A percentile compares a stretch with the other conserved stretches of the same genome.
Evolutionary conservation across 1,284 basidiomycete species (phyloP).

Genomic region (Irpex sp.): DNA sequence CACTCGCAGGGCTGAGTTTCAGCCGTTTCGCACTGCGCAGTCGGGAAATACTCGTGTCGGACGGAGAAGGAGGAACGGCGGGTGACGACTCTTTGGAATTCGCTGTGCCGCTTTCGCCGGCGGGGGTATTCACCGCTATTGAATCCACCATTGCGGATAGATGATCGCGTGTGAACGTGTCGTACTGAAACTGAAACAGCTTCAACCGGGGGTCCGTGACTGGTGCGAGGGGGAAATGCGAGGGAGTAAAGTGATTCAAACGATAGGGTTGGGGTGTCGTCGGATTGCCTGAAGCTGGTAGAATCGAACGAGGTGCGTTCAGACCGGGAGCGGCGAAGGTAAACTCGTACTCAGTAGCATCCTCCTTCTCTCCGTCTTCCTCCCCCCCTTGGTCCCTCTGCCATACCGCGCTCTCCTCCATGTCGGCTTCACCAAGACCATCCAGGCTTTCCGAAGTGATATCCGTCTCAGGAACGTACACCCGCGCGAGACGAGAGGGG

Average conservation of each 20-base stretch:
- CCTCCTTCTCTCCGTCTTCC: neutral
- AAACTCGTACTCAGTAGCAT: slow-evolving; percentile 44
- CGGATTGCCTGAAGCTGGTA: neutral
- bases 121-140: slow-evolving; percentile 76
- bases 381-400: slow-evolving; percentile 6
- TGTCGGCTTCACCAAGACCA: neutral
- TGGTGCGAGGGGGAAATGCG: slow-evolving; percentile 33
- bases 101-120: slow-evolving; percentile 39
- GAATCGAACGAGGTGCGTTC: neutral
- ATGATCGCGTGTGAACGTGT: slow-evolving; percentile 90
- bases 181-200: slow-evolving; percentile 89
- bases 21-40: slow-evolving; percentile 72
- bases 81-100: slow-evolving; percentile 29
- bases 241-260: slow-evolving; percentile 9
- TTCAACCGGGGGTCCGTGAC: slow-evolving; percentile 71
- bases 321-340: slow-evolving; percentile 62
- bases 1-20: slow-evolving; percentile 60
- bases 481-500: slow-evolving; percentile 34
- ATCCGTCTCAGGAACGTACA: slow-evolving; percentile 20
- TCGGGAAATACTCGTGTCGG: slow-evolving; percentile 45
- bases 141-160: slow-evolving; percentile 89
- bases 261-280: slow-evolving; percentile 51
- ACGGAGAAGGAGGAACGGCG: slow-evolving; percentile 23
- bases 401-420: slow-evolving; percentile 2
- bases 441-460: slow-evolving; percentile 9